Percentiles rank a stretch among this genome's conserved stretches.
Conservation (phyloP, 164 flowering plant genomes). For the Echeveria elegans region DNA sequence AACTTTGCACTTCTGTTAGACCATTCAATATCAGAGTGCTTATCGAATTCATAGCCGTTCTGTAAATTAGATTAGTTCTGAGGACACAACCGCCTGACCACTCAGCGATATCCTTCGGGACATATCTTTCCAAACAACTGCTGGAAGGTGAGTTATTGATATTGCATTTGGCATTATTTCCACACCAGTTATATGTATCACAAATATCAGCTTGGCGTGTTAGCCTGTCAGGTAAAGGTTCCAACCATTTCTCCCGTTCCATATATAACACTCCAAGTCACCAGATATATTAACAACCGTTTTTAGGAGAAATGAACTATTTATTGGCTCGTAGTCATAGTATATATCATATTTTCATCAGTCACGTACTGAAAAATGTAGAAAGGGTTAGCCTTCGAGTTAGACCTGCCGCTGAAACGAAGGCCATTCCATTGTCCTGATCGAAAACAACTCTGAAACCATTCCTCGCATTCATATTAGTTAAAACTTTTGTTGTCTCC, state of each 20-base stretch:
- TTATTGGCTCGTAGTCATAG: slow-evolving; percentile 3
- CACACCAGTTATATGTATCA: slow-evolving; percentile 21
- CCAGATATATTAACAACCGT: slow-evolving; percentile 10
- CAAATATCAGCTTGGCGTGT: slow-evolving; percentile 15
- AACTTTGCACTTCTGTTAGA: slow-evolving; percentile 18
- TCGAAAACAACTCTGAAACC: slow-evolving; percentile 14
- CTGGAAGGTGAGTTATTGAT: slow-evolving; percentile 10
- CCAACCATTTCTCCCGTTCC: slow-evolving; percentile 18
- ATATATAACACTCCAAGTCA: slow-evolving; percentile 5
- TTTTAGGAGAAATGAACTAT: slow-evolving; percentile 13
- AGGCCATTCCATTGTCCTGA: slow-evolving; percentile 30
- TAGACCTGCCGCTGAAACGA: slow-evolving; percentile 17
- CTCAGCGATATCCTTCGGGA: slow-evolving; percentile 13
- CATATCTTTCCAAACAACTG: slow-evolving; percentile 15
- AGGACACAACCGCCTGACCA: slow-evolving; percentile 18
- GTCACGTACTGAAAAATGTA: slow-evolving; percentile 8
- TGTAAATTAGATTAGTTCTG: slow-evolving; percentile 7
- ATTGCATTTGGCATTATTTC: slow-evolving; percentile 24
- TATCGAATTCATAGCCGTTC: slow-evolving; percentile 15
- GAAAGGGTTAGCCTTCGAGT: slow-evolving; percentile 8
- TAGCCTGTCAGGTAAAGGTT: neutral
- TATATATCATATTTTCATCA: slow-evolving; percentile 20
- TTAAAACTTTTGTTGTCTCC: too few relatives aligned
- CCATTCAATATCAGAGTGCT: slow-evolving; percentile 10
- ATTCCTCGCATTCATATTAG: slow-evolving; percentile 14